Evolutionary conservation across 345 rosid genomes (phyloP).

Genomic region (Linum trigynum): DNA sequence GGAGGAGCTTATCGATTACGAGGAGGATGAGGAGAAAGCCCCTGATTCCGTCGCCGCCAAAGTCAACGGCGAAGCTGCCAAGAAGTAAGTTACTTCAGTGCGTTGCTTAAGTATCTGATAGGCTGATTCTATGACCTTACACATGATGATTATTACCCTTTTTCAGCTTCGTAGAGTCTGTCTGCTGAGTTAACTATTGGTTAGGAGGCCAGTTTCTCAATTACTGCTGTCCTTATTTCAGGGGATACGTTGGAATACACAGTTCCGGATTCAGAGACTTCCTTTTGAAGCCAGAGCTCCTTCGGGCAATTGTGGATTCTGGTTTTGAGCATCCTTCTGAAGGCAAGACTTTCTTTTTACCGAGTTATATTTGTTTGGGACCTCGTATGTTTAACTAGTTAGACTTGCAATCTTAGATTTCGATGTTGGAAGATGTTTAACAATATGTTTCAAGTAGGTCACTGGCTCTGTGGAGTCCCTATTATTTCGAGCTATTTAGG

Average conservation of each 20-base stretch:
- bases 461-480: neutral
- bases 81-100: constrained; percentile 46
- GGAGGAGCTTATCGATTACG: constrained; percentile 98
- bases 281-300: constrained; percentile 97
- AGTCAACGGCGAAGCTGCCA: constrained; percentile 79
- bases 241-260: constrained; percentile 98
- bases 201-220: neutral
- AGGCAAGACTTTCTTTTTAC: constrained; percentile 36
- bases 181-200: neutral
- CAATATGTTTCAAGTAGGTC: neutral
- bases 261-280: constrained; percentile 99
- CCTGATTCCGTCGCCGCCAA: constrained; percentile 53
- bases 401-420: neutral
- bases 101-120: neutral
- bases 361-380: neutral
- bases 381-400: neutral
- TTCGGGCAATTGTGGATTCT: constrained; percentile 90
- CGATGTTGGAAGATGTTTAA: neutral
- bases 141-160: neutral
- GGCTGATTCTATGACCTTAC: neutral
- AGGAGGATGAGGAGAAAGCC: constrained; percentile 90
- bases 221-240: constrained; percentile 10
- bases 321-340: constrained; percentile 99
- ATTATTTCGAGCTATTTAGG: neutral
- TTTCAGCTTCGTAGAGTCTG: neutral